Base-by-base conservation (phyloP, 2,329 filamentous ascomycete genomes). In the Monilinia vaccinii-corymbosi region DNA sequence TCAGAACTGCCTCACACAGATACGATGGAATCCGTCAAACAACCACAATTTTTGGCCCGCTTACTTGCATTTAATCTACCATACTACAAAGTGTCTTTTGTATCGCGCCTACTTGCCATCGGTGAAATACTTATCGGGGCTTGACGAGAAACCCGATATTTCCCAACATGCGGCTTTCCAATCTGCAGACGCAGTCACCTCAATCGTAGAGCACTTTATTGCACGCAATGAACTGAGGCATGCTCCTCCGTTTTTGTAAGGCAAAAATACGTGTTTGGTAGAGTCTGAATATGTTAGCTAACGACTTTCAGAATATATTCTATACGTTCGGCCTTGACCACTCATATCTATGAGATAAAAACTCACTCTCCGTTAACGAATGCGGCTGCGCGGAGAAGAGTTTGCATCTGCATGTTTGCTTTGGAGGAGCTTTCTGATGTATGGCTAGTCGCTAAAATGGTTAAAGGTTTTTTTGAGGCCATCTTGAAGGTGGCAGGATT, bases 311-410 rank as follows among this genome's bases (percentile, higher is more conserved):
- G 96, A 71, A 91, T 97, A 21, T 97, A 97, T 75, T 95, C 90
- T 72, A 77, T 97, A 64, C 97, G 97, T 74, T 97, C 93, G 0
- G 93, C 93, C 0, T 80, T 97, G 56, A 97, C 97, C 71, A 97
- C 97, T 91, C 93, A 97, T 70, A 92, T 97, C 18, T 97, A 97
- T 72, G 93, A 97, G 74, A 94, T 97, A 88, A 86, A 91, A 50
- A 96, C 92, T 0, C 91, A 90, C 0, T 88, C 95, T 18, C 90
- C 91, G 10, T 87, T 88, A 0, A 88, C 97, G 44, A 90, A 96
- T 42, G 83, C 89, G 61, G 89, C 90, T 16, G 96, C 91, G 14
- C 91, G 96, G 69, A 87, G 91, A 71, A 82, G 92, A 61, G 82
- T 96, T 68, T 83, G 87, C 50, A 88, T 88, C n/a, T 97, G 93